Evolutionary conservation across 768 basidiomycete genomes (phyloP).

Genomic region (Podaxis pistillaris): DNA sequence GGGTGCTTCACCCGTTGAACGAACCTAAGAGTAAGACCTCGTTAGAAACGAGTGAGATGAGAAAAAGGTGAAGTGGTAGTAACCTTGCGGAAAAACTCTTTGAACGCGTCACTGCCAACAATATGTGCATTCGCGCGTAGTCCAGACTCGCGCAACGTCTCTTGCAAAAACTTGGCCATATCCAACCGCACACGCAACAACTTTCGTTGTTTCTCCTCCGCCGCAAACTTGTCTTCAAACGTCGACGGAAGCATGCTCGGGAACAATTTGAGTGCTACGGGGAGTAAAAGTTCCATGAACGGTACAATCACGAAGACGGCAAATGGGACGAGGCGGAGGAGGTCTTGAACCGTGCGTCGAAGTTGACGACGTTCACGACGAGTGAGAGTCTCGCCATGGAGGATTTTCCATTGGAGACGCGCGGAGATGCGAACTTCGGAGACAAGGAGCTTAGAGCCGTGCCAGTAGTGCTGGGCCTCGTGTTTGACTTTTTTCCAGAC

Average conservation of each 20-base stretch:
- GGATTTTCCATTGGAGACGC: slow-evolving; percentile 86
- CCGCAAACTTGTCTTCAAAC: slow-evolving; percentile 95
- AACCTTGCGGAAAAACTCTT: slow-evolving; percentile 98
- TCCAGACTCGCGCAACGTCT: slow-evolving; percentile 92
- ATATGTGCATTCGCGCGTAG: slow-evolving; percentile 92
- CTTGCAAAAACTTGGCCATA: slow-evolving; percentile 99
- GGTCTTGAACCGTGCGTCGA: slow-evolving; percentile 89
- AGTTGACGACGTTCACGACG: slow-evolving; percentile 93
- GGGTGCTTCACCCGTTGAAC: slow-evolving; percentile 93
- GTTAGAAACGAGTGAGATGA: background rate
- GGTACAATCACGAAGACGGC: slow-evolving; percentile 93
- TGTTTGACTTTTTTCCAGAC: slow-evolving; percentile 95
- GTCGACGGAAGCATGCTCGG: slow-evolving; percentile 99
- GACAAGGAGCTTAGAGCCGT: slow-evolving; percentile 90
- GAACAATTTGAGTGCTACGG: slow-evolving; percentile 95
- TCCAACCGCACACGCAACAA: slow-evolving; percentile 91
- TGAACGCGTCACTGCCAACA: slow-evolving; percentile 93
- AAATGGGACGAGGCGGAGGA: slow-evolving; percentile 92
- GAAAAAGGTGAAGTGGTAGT: slow-evolving; percentile 8
- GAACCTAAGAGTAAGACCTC: slow-evolving; percentile 47
- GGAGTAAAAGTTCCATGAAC: slow-evolving; percentile 97
- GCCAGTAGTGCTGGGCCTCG: slow-evolving; percentile 96
- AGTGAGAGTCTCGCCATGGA: slow-evolving; percentile 89
- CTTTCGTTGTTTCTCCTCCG: slow-evolving; percentile 96
- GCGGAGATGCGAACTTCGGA: slow-evolving; percentile 91